A percentile compares a stretch with the other conserved stretches of the same genome.
Evolutionary conservation across 495 filamentous ascomycete species (phyloP).

Genomic region (Aspergillus hancockii): DNA sequence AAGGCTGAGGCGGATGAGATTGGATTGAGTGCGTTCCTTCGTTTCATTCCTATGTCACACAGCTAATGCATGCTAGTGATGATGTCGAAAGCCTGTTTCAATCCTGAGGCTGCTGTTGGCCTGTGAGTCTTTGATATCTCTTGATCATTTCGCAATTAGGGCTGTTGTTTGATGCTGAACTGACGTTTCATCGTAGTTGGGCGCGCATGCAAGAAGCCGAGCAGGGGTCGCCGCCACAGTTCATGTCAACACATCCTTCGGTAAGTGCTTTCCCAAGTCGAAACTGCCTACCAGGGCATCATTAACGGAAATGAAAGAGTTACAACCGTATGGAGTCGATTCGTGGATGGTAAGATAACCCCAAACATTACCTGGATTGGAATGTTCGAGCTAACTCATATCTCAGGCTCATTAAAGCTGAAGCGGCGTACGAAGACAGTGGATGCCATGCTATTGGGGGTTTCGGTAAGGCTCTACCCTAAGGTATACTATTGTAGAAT

Average conservation of each 20-base stretch:
- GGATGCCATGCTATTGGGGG: conserved; percentile 31
- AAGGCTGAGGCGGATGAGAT: conserved; percentile 81
- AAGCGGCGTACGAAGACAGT: conserved; percentile 33
- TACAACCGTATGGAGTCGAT: conserved; percentile 71
- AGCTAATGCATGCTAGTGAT: conserved; percentile 44
- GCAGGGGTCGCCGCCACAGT: conserved; percentile 63
- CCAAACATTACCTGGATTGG: background rate
- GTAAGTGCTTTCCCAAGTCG: conserved; percentile 40
- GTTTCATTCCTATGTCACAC: conserved; percentile 28
- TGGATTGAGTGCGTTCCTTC: conserved; percentile 58
- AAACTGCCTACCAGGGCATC: background rate
- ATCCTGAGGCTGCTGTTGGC: conserved; percentile 69
- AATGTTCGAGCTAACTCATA: conserved; percentile 7
- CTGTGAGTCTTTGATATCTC: conserved; percentile 39
- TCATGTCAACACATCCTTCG: conserved; percentile 84
- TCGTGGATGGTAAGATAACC: conserved; percentile 53
- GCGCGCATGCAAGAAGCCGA: conserved; percentile 68
- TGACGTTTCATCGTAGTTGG: conserved; percentile 53
- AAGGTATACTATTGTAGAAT: background rate
- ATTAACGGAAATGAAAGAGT: conserved; percentile 41
- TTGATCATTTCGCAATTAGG: background rate
- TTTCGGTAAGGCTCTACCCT: conserved; percentile 31
- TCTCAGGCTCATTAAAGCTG: conserved; percentile 38
- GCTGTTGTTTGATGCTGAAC: background rate
- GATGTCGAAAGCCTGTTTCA: conserved; percentile 67